phyloP scores from a whole-genome alignment of 441 rosid genomes.

The Brassica balearica region DNA sequence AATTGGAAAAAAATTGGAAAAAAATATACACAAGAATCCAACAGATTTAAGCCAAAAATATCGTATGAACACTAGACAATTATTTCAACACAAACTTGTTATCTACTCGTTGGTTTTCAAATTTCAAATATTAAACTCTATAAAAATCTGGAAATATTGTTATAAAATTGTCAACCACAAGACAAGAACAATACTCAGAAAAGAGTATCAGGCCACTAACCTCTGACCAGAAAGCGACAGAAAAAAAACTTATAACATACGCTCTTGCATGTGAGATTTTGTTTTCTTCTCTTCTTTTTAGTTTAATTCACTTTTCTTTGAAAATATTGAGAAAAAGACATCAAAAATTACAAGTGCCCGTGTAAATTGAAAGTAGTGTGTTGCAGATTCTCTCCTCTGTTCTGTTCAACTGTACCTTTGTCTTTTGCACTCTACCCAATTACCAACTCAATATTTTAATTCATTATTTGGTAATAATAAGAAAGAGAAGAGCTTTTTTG shows the following conservation, averaged over 20 bases:
- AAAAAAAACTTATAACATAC: slow-evolving; percentile 34
- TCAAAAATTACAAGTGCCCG: slow-evolving; percentile 43
- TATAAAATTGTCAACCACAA: slow-evolving; percentile 26
- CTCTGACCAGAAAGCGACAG: slow-evolving; percentile 45
- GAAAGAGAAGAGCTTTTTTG: neutral
- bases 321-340: slow-evolving; percentile 34
- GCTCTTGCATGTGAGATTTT: slow-evolving; percentile 40
- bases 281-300: slow-evolving; percentile 22
- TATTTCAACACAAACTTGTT: slow-evolving; percentile 26
- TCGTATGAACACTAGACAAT: slow-evolving; percentile 28
- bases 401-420: slow-evolving; percentile 42
- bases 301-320: slow-evolving; percentile 18
- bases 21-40: slow-evolving; percentile 26
- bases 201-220: slow-evolving; percentile 48
- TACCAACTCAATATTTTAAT: slow-evolving; percentile 29
- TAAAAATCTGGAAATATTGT: neutral
- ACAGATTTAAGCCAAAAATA: slow-evolving; percentile 20
- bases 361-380: slow-evolving; percentile 48
- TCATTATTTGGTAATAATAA: slow-evolving; percentile 24
- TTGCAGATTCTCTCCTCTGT: slow-evolving; percentile 45
- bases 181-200: slow-evolving; percentile 18
- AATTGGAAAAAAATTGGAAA: neutral
- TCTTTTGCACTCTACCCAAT: slow-evolving; percentile 43
- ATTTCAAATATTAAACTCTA: slow-evolving; percentile 23
- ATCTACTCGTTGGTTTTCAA: slow-evolving; percentile 30